Percentiles rank a stretch among this genome's conserved stretches.
phyloP scores from a whole-genome alignment of 768 basidiomycete species.

The Macrolepiota albuminosa region DNA sequence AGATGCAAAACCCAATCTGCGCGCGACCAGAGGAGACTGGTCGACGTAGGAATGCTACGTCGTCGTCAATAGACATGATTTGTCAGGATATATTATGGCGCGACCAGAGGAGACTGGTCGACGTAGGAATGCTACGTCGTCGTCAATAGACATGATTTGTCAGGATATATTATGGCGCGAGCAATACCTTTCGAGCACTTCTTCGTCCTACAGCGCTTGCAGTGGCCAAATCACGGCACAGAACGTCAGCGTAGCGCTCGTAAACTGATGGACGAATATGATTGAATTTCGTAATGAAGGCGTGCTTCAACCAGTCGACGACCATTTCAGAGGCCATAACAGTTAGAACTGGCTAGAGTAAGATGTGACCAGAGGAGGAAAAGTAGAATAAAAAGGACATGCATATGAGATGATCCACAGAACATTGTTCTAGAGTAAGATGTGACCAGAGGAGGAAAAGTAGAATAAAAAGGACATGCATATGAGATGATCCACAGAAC shows the following conservation, averaged over 20 bases:
- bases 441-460: neutral
- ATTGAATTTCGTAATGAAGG: constrained; percentile 99
- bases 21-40: constrained; percentile 91
- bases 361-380: neutral
- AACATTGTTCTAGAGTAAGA: constrained; percentile 42
- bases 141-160: neutral
- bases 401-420: constrained; percentile 94
- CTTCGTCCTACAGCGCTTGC: constrained; percentile 67
- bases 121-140: constrained; percentile 73
- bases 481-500: constrained; percentile 87
- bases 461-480: constrained; percentile 36
- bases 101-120: constrained; percentile 90
- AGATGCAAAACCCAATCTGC: constrained; percentile 90
- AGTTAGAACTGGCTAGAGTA: constrained; percentile 75
- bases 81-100: neutral
- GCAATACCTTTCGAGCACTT: constrained; percentile 63
- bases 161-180: neutral
- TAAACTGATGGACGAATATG: constrained; percentile 95
- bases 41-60: constrained; percentile 84
- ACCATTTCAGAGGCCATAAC: constrained; percentile 90
- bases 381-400: constrained; percentile 17
- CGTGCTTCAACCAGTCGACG: constrained; percentile 99
- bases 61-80: neutral
- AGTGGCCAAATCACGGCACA: constrained; percentile 88
- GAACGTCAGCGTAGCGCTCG: constrained; percentile 90